Evolutionary conservation across 2,329 filamentous ascomycete genomes (phyloP).

Genomic region (Sporothrix mexicana): DNA sequence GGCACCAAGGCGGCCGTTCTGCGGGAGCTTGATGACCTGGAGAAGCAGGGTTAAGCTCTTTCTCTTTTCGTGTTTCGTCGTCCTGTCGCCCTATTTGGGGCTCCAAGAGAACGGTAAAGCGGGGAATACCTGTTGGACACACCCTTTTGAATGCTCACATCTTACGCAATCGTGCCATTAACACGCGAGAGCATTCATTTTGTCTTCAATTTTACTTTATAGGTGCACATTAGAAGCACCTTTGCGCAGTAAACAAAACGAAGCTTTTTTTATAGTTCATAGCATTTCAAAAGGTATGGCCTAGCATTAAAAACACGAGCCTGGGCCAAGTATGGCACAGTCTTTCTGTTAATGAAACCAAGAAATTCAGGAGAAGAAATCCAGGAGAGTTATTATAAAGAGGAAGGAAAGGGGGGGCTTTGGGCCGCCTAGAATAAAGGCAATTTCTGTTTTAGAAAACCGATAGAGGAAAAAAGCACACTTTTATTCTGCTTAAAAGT

Average conservation of each 20-base stretch:
- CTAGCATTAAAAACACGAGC: conserved; percentile 6
- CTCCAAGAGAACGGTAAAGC: not conserved
- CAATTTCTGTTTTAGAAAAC: not conserved
- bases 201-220: not conserved
- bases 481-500: not conserved
- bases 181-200: not conserved
- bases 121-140: not conserved
- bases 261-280: not conserved
- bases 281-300: not conserved
- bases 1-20: conserved; percentile 82
- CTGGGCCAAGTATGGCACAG: not conserved
- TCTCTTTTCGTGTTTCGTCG: too few species aligned
- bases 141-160: not conserved
- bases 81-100: not conserved
- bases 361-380: too few species aligned
- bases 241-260: not conserved
- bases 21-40: conserved; percentile 75
- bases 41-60: conserved; percentile 43
- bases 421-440: conserved; percentile 3
- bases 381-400: not conserved
- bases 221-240: not conserved
- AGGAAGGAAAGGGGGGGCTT: not conserved
- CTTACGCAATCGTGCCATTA: not conserved
- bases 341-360: not conserved
- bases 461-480: not conserved